Evolutionary conservation across 139 green algal genomes (phyloP), one percentile per base, ranked within the genome.

Genomic region (Ulvella scutata): DNA sequence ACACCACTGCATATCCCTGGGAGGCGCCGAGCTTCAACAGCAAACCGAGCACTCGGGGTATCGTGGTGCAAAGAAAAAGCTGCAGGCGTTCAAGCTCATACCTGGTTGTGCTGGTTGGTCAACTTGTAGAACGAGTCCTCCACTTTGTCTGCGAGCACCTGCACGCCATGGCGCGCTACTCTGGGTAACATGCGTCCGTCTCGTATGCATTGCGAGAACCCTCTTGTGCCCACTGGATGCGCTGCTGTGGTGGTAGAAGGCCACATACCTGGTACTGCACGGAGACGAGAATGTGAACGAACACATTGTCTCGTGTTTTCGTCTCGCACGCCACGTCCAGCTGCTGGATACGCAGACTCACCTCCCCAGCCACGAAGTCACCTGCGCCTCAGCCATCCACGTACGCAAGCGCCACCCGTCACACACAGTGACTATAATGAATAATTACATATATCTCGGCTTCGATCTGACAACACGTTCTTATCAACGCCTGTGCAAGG

Each of bases 261-360:
- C n/a, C n/a, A n/a, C 33, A 4, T 34, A 80, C 83, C 79, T 86
- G 75, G 77, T 86, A 90, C 77, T 90, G 85, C 17, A 88, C 80
- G 26, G 83, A 85, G 2, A 90, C 76, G 37, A 87, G 62, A 2
- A 87, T 36, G 4, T 73, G 75, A 3, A 88, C 81, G 61, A 90
- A 90, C 4, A 90, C 81, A 75, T 90, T 90, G 77, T 90, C 51
- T 59, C 75, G 83, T n/a, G 51, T 67, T 26, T 67, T 67, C 13
- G 51, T 67, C 20, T 67, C 51, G 67, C 78, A 90, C 74, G 43
- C 33, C 10, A 92, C 87, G 43, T 92, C 85, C 37, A 94, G 80
- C 79, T 90, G 82, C 77, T 92, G 87, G 2, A 93, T 79, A 29
- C 89, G 82, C 60, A 89, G 74, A 36, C 73, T 83, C 21, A 92